Evolutionary conservation across 164 flowering plant species (phyloP).

Genomic region (Macadamia tetraphylla): DNA sequence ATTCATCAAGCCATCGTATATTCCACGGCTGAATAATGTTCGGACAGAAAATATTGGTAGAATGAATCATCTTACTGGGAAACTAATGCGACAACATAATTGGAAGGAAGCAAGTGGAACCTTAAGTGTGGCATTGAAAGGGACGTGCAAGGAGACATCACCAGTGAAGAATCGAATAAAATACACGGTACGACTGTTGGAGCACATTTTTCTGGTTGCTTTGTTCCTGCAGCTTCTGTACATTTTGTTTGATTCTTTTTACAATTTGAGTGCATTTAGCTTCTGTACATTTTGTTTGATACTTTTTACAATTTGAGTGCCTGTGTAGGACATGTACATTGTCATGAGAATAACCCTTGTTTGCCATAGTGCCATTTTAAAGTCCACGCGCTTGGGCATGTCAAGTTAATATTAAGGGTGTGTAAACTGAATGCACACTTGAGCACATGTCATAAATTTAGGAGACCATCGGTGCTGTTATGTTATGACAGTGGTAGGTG

Average conservation of each 20-base stretch:
- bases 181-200: conserved; percentile 37
- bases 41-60: conserved; percentile 30
- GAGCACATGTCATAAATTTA: neutral
- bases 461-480: neutral
- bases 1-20: conserved; percentile 33
- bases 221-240: neutral
- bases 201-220: neutral
- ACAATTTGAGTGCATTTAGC: too few relatives aligned
- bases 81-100: conserved; percentile 40
- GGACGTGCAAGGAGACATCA: conserved; percentile 32
- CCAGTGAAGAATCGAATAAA: conserved; percentile 34
- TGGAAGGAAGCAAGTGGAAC: conserved; percentile 69
- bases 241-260: neutral
- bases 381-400: neutral
- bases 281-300: too few relatives aligned
- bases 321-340: neutral
- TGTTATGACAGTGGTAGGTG: too few relatives aligned
- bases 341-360: neutral
- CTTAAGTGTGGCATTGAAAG: conserved; percentile 43
- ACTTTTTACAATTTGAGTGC: neutral
- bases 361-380: neutral
- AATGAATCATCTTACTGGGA: conserved; percentile 28
- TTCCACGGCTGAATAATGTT: conserved; percentile 17
- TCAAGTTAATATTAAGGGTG: neutral
- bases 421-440: neutral